These are phyloP conservation scores for Hamigera avellanea DNA, from an alignment of 495 filamentous ascomycete genomes.

Conservation along the genomic window DNA sequence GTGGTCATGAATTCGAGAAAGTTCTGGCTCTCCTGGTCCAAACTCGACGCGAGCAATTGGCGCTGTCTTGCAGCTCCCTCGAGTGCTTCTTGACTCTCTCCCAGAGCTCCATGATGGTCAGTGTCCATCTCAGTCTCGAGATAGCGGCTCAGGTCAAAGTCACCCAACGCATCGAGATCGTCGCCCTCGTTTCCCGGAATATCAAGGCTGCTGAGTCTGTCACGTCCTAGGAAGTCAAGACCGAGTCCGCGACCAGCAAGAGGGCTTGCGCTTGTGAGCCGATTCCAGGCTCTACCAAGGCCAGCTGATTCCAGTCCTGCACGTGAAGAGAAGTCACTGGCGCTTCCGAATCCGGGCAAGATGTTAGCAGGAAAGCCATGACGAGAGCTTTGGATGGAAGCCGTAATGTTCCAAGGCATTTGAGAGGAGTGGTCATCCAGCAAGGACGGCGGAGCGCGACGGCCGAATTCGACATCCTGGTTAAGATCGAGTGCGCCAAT, in stretches of 20 bases:
- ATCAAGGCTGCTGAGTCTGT: conserved; percentile 22
- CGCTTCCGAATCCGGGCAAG: too few relatives aligned
- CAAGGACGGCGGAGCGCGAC: too few relatives aligned
- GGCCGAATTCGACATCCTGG: too few relatives aligned
- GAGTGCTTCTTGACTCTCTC: conserved; percentile 7
- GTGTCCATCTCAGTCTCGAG: conserved; percentile 19
- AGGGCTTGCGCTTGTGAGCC: conserved; percentile 49
- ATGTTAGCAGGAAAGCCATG: too few relatives aligned
- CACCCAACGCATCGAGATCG: conserved; percentile 30
- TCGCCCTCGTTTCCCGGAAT: conserved; percentile 21
- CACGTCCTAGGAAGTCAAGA: conserved; percentile 11
- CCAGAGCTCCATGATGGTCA: background rate
- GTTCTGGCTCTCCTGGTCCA: conserved; percentile 46
- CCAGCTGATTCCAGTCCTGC: too few relatives aligned
- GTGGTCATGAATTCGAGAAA: conserved; percentile 48
- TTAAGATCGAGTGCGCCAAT: too few relatives aligned
- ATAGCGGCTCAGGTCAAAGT: conserved; percentile 26
- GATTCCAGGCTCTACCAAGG: conserved; percentile 31
- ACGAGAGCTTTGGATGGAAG: too few relatives aligned
- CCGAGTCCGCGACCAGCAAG: conserved; percentile 42
- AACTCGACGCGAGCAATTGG: conserved; percentile 32
- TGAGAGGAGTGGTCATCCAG: too few relatives aligned
- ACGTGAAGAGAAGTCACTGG: too few relatives aligned
- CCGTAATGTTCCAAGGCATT: too few relatives aligned
- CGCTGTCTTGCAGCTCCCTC: too few relatives aligned